Evolutionary conservation across 1,139 yeast genomes (phyloP).

Genomic region (Zygotorulaspora mrakii): DNA sequence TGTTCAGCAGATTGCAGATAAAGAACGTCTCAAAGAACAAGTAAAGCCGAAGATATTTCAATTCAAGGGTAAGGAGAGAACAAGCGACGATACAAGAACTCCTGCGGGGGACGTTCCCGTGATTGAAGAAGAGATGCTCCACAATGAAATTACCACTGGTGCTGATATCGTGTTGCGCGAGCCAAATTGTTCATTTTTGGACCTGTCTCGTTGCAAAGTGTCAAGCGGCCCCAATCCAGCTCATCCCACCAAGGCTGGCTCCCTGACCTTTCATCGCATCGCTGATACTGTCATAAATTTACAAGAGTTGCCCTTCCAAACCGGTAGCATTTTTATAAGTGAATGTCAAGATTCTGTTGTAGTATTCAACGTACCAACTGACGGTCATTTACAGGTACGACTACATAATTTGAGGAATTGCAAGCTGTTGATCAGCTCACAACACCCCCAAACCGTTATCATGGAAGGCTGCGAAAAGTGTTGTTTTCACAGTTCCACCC

Average conservation of each 20-base stretch:
- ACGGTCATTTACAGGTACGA: constrained; percentile 18
- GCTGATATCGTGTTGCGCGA: constrained; percentile 4
- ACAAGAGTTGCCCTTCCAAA: constrained; percentile 15
- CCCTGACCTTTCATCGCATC: constrained; percentile 18
- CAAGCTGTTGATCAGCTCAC: constrained; percentile 8
- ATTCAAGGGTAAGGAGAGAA: constrained; percentile 12
- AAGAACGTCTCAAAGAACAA: constrained; percentile 8
- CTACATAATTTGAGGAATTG: constrained; percentile 18
- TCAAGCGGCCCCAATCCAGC: not conserved
- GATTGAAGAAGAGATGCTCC: constrained; percentile 2
- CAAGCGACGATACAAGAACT: not conserved
- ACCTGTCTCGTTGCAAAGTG: constrained; percentile 11
- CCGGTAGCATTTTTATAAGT: constrained; percentile 21
- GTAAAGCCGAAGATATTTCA: constrained; percentile 8
- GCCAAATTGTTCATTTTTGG: constrained; percentile 9
- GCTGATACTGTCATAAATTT: constrained; percentile 13
- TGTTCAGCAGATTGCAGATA: constrained; percentile 16
- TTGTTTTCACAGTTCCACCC: constrained; percentile 16
- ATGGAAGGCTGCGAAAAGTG: constrained; percentile 21
- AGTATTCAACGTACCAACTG: constrained; percentile 7
- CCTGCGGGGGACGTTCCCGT: not conserved
- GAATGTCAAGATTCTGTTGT: constrained; percentile 15
- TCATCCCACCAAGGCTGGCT: constrained; percentile 12
- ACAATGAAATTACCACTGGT: not conserved
- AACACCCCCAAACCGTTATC: constrained; percentile 16